Evolutionary conservation across 257 asterid species (phyloP).

Genomic region (Nicotiana benthamiana): DNA sequence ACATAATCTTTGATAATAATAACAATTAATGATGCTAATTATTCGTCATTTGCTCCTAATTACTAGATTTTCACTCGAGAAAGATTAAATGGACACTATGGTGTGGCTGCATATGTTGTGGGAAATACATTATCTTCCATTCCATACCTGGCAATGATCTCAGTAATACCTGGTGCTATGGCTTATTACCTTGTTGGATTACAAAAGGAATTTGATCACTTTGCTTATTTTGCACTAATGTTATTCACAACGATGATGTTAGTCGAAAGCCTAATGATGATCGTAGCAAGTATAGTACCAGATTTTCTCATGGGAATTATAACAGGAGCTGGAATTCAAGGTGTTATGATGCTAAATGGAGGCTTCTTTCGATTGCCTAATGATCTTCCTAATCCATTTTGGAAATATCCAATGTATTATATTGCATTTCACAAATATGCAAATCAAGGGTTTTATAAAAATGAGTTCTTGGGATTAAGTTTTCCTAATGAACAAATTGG

Average conservation of each 20-base stretch:
- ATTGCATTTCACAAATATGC: conserved; percentile 50
- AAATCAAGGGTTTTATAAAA: conserved; percentile 45
- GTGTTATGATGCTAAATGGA: conserved; percentile 47
- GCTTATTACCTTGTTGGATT: conserved; percentile 55
- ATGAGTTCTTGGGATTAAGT: conserved; percentile 36
- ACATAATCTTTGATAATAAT: no score
- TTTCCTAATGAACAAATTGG: conserved; percentile 27
- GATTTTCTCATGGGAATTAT: conserved; percentile 54
- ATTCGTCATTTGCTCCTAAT: no score
- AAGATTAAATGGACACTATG: conserved; percentile 51
- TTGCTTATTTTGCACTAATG: conserved; percentile 24
- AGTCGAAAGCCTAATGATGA: conserved; percentile 60
- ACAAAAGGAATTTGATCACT: conserved; percentile 39
- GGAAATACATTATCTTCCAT: conserved; percentile 54
- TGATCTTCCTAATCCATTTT: conserved; percentile 47
- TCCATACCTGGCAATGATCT: conserved; percentile 40
- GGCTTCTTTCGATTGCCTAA: conserved; percentile 44
- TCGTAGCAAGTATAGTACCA: conserved; percentile 43
- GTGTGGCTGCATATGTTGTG: conserved; percentile 37
- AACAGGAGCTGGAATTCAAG: conserved; percentile 49
- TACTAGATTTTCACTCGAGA: conserved; percentile 45
- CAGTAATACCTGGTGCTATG: conserved; percentile 36
- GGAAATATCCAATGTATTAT: conserved; percentile 47
- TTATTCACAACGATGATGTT: conserved; percentile 44
- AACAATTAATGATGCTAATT: background rate